Base-by-base conservation (phyloP, 2,329 filamentous ascomycete species). In the Juglanconis juglandina region DNA sequence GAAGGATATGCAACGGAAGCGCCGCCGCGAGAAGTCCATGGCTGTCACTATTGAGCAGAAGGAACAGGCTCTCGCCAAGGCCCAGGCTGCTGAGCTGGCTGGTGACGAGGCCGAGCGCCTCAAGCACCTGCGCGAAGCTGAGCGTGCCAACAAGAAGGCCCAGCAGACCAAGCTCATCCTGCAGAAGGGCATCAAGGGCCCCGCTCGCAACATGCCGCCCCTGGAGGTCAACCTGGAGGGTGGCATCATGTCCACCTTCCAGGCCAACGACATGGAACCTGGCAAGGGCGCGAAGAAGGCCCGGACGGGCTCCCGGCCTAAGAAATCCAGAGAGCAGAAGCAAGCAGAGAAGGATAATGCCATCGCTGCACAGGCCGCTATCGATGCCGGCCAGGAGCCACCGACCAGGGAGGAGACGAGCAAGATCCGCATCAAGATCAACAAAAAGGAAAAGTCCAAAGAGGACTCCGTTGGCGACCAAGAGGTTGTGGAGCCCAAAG, bases 1-100 rank as follows among this genome's bases (percentile, higher is more conserved):
- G 80, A 99, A 99, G 79, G 95, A 99, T 71, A 98, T 99, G 92
- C 95, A 99, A 73, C 90, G 95, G 65, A 99, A 98, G 79, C 87
- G 95, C 62, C 88, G 95, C 48, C 89, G 95, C 17, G 94, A 98
- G 73, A 97, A 97, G 78, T 96, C 94, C 4, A 92, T 97, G 81
- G 92, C 92, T 4, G 89, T 96, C 62, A 94, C 92, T 6, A 90
- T 96, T 68, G 94, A 97, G 71, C 88, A 92, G 71, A 95, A 96
- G 77, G 90, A 95, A 65, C 86, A 89, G 3, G 91, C 92, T 4
- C 80, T 96, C 49, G 87, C 89, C 64, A 89, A 89, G 66, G 91
- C 93, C 9, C 84, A 89, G 61, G 85, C 88, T 56, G 90, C 91
- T 3, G 85, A 90, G 65, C 41, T 58, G 17, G 58, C 58, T 34